Percentiles rank a stretch among this genome's conserved stretches.
Evolutionary conservation across 805 yeast genomes (phyloP).

Genomic region (Ogataea allantospora): DNA sequence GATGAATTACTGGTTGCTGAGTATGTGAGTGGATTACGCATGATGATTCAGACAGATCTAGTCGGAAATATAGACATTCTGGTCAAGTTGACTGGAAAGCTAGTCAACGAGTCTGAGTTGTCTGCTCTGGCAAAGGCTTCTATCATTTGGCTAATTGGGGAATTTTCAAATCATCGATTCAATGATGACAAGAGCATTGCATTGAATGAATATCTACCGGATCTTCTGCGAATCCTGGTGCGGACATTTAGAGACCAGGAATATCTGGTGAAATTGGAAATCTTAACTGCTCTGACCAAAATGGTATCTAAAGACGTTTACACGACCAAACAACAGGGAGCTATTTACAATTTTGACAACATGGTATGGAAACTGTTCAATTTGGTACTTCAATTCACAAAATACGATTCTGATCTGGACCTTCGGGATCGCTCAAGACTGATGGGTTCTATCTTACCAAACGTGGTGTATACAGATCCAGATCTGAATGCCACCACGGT

Average conservation of each 20-base stretch:
- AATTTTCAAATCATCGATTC: slow-evolving; percentile 44
- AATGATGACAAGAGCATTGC: slow-evolving; percentile 16
- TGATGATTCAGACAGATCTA: slow-evolving; percentile 64
- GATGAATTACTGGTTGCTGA: slow-evolving; percentile 50
- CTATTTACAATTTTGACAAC: slow-evolving; percentile 36
- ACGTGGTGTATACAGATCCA: slow-evolving; percentile 36
- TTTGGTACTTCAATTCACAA: slow-evolving; percentile 59
- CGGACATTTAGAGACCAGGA: slow-evolving; percentile 53
- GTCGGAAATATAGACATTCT: slow-evolving; percentile 53
- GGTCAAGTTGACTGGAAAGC: slow-evolving; percentile 41
- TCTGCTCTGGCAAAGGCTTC: slow-evolving; percentile 64
- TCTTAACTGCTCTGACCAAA: slow-evolving; percentile 72
- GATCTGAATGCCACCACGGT: slow-evolving; percentile 18
- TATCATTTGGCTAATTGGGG: slow-evolving; percentile 90
- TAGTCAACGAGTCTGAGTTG: slow-evolving; percentile 19
- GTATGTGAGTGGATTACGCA: slow-evolving; percentile 68
- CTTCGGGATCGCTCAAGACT: slow-evolving; percentile 83
- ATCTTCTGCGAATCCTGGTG: slow-evolving; percentile 61
- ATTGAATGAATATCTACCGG: slow-evolving; percentile 58
- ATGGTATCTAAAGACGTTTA: slow-evolving; percentile 56
- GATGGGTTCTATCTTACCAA: slow-evolving; percentile 57
- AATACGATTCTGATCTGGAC: slow-evolving; percentile 73
- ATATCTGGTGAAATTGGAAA: slow-evolving; percentile 64
- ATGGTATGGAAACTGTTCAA: slow-evolving; percentile 53
- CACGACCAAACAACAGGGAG: slow-evolving; percentile 30